Conservation (phyloP, 225 moss, liverwort and hornwort genomes). For the Lunularia cruciata region DNA sequence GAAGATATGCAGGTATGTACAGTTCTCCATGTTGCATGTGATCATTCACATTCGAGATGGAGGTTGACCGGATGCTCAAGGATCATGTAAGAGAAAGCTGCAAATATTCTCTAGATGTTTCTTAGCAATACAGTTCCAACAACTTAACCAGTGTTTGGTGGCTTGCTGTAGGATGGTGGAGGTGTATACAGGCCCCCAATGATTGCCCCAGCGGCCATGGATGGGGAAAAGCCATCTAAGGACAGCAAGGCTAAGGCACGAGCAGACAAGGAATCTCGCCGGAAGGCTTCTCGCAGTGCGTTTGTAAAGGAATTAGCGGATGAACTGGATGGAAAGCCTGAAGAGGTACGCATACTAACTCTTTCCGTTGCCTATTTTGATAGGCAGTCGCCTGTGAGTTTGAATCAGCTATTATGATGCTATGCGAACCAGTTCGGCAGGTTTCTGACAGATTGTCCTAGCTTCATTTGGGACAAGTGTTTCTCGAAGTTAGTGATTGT, state of each 20-base stretch:
- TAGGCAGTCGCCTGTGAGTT: no score
- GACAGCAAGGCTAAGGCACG: slow-evolving; percentile 68
- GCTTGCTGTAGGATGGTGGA: slow-evolving; percentile 55
- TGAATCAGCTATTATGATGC: no score
- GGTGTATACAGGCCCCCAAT: slow-evolving; percentile 88
- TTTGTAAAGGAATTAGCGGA: slow-evolving; percentile 80
- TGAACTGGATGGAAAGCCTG: slow-evolving; percentile 91
- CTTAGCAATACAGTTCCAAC: no score
- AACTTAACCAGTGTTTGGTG: no score
- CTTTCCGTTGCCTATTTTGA: not conserved
- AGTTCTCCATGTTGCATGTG: no score
- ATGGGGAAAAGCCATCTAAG: slow-evolving; percentile 60
- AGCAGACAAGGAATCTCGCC: slow-evolving; percentile 65
- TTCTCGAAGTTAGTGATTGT: no score
- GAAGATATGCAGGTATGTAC: slow-evolving; percentile 60
- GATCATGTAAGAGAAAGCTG: not conserved
- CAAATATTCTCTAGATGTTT: no score
- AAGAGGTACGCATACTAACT: slow-evolving; percentile 39
- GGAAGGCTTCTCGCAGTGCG: slow-evolving; percentile 81
- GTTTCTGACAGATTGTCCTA: no score
- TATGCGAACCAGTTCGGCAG: no score
- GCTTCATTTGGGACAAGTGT: no score
- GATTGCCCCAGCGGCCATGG: slow-evolving; percentile 85
- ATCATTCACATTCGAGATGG: no score
- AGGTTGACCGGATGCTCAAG: not conserved